Evolutionary conservation across 1,284 basidiomycete genomes (phyloP).

Genomic region (Rhodotorula sp.): DNA sequence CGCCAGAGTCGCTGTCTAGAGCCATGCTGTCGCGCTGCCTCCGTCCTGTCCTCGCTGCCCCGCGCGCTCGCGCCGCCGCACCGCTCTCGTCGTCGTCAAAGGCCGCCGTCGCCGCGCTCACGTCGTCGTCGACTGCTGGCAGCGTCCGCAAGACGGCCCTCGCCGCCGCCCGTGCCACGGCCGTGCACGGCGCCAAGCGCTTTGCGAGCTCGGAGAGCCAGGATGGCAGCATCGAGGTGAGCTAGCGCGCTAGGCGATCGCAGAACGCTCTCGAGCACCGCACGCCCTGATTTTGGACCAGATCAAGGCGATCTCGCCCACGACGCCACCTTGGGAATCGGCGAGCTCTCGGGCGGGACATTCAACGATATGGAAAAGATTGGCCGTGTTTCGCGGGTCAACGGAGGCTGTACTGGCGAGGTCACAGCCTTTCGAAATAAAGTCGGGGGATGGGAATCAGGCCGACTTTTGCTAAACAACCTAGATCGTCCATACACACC

Average conservation of each 20-base stretch:
- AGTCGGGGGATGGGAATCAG: background rate
- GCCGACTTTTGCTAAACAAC: background rate
- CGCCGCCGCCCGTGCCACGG: slow-evolving; percentile 13
- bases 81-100: slow-evolving; percentile 9
- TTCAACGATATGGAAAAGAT: too few relatives aligned
- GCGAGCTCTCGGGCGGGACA: background rate
- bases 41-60: slow-evolving; percentile 6
- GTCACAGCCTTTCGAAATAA: background rate
- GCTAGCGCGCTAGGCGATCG: background rate
- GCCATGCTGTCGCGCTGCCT: slow-evolving; percentile 7
- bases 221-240: slow-evolving; percentile 37
- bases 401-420: background rate
- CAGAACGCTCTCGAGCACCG: background rate
- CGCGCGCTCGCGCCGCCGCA: slow-evolving; percentile 11
- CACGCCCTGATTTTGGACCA: background rate
- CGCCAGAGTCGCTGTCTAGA: background rate
- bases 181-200: slow-evolving; percentile 15
- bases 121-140: slow-evolving; percentile 12
- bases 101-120: slow-evolving; percentile 12
- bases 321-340: background rate
- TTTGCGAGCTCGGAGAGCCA: slow-evolving; percentile 27
- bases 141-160: slow-evolving; percentile 14
- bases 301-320: slow-evolving; percentile 1
- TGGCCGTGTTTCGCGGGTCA: too few relatives aligned
- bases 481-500: background rate